Conservation (phyloP, 2,329 filamentous ascomycete genomes). For the Acrocalymma vagum region DNA sequence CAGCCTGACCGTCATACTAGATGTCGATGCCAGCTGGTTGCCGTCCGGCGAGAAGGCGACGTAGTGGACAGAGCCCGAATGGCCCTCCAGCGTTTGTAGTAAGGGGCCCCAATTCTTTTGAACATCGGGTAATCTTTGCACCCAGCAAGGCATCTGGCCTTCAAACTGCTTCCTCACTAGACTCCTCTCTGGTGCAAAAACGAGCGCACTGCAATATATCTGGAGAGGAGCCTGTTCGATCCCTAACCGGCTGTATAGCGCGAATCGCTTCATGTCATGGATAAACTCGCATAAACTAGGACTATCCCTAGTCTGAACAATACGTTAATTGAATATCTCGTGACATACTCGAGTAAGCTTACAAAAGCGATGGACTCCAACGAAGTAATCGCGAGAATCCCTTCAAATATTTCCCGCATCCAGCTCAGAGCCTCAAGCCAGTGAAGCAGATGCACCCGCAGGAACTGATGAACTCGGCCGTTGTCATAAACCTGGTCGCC, state of each 20-base stretch:
- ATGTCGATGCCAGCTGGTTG: background rate
- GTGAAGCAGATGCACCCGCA: constrained; percentile 2
- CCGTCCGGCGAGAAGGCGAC: constrained; percentile 2
- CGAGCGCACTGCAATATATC: constrained; percentile 8
- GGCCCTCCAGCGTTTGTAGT: constrained; percentile 8
- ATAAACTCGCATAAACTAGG: constrained; percentile 3
- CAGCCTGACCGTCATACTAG: constrained; percentile 45
- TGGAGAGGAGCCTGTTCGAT: constrained; percentile 10
- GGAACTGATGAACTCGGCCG: constrained; percentile 3
- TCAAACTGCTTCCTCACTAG: constrained; percentile 5
- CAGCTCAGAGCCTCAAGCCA: constrained; percentile 8
- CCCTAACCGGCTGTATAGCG: constrained; percentile 5
- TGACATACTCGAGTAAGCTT: background rate
- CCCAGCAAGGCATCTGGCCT: background rate
- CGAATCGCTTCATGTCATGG: constrained; percentile 7
- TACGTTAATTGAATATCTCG: background rate
- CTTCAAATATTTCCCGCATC: no score
- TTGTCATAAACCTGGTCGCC: background rate
- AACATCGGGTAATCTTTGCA: constrained; percentile 8
- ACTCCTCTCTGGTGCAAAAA: constrained; percentile 6
- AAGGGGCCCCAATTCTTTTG: constrained; percentile 19
- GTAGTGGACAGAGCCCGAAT: no score
- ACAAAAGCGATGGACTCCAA: background rate
- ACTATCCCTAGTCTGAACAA: background rate
- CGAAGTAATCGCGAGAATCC: background rate